Conservation (phyloP, 2,329 filamentous ascomycete species). For the Raffaelea arxii region DNA sequence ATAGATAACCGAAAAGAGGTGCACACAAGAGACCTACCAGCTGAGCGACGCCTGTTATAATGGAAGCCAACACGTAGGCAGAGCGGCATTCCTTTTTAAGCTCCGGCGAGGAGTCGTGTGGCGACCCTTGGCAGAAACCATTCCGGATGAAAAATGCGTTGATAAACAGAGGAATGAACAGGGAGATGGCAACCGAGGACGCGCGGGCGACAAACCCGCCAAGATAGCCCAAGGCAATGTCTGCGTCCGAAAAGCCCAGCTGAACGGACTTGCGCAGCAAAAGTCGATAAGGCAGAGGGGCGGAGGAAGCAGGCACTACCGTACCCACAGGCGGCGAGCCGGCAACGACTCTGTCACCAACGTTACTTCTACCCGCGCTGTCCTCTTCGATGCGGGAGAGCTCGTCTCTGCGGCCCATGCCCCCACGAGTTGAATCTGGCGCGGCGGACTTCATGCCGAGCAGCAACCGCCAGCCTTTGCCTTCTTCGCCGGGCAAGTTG, state of each 20-base stretch:
- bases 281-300: conserved; percentile 42
- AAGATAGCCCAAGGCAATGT: conserved; percentile 80
- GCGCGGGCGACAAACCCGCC: conserved; percentile 92
- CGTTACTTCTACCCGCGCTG: conserved; percentile 1
- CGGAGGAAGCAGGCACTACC: background rate
- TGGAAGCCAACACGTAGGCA: conserved; percentile 80
- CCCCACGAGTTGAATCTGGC: background rate
- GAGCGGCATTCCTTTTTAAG: conserved; percentile 77
- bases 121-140: conserved; percentile 64
- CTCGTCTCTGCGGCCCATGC: background rate
- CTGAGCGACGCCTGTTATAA: conserved; percentile 82
- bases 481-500: conserved; percentile 60
- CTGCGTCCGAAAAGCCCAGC: conserved; percentile 64
- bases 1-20: conserved; percentile 77
- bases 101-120: conserved; percentile 55
- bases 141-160: conserved; percentile 81
- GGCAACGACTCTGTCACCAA: background rate
- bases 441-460: conserved; percentile 27
- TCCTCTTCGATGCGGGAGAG: conserved; percentile 7
- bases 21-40: conserved; percentile 76
- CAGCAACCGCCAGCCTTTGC: conserved; percentile 59
- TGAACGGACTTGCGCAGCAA: conserved; percentile 54
- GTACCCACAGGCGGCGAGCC: background rate
- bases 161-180: conserved; percentile 88
- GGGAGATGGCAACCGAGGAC: conserved; percentile 86